Evolutionary conservation across 805 yeast species (phyloP).

Genomic region (Suhomyces emberorum): DNA sequence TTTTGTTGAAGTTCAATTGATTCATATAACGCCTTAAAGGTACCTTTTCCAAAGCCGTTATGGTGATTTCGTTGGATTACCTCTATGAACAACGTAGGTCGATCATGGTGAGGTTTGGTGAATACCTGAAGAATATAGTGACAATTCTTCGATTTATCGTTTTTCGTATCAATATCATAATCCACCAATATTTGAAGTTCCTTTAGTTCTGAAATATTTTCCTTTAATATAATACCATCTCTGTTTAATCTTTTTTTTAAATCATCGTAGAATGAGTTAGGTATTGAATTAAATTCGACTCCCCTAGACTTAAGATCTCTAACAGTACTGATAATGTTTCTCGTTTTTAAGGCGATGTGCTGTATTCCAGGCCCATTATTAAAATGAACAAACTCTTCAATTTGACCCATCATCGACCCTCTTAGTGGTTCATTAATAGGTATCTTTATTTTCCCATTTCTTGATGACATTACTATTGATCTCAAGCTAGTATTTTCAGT

Average conservation of each 20-base stretch:
- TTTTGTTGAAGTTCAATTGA: conserved; percentile 76
- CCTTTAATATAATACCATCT: conserved; percentile 47
- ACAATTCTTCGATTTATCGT: conserved; percentile 21
- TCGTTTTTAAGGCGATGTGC: conserved; percentile 70
- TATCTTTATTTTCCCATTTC: conserved; percentile 64
- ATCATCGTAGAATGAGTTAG: conserved; percentile 53
- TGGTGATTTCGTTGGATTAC: conserved; percentile 77
- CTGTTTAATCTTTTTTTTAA: conserved; percentile 43
- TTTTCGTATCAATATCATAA: conserved; percentile 54
- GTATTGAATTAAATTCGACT: conserved; percentile 62
- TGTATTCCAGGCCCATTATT: conserved; percentile 83
- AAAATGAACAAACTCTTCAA: conserved; percentile 75
- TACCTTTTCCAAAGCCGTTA: conserved; percentile 87
- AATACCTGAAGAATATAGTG: conserved; percentile 81
- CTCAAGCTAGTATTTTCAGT: conserved; percentile 68
- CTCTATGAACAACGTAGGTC: conserved; percentile 82
- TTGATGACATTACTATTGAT: conserved; percentile 74
- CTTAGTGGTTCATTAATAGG: conserved; percentile 84
- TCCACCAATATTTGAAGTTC: conserved; percentile 66
- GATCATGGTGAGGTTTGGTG: conserved; percentile 68
- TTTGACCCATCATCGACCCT: conserved; percentile 66
- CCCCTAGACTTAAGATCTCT: conserved; percentile 56
- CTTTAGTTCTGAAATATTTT: conserved; percentile 49
- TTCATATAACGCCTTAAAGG: conserved; percentile 78
- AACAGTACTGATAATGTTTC: conserved; percentile 58